phyloP scores from a whole-genome alignment of 257 asterid species.

The Fraxinus cuspidata region DNA sequence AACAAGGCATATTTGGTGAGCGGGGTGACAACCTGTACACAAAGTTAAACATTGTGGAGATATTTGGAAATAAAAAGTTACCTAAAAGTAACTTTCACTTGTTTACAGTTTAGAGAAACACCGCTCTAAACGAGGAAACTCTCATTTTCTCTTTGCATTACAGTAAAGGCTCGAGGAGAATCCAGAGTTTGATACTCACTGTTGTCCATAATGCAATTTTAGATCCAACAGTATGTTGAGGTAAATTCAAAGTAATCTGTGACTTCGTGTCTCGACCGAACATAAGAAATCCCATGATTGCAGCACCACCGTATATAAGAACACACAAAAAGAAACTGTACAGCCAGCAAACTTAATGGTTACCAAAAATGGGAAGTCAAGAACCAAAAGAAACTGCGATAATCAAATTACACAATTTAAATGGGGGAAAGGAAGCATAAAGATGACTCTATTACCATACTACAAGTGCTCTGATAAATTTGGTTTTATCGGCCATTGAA shows the following conservation, averaged over 20 bases:
- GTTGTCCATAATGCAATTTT: slow-evolving; percentile 84
- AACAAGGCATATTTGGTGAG: slow-evolving; percentile 76
- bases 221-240: slow-evolving; percentile 51
- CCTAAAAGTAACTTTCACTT: not conserved
- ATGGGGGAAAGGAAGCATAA: not conserved
- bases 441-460: slow-evolving; percentile 43
- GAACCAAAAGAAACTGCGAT: not conserved
- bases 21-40: slow-evolving; percentile 72
- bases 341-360: not conserved
- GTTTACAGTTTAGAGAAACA: not conserved
- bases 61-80: not conserved
- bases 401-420: not conserved
- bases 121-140: not conserved
- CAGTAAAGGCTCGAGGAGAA: not conserved
- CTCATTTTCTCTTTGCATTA: not conserved
- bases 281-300: slow-evolving; percentile 76
- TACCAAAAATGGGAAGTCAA: not conserved
- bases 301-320: slow-evolving; percentile 68
- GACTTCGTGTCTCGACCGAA: slow-evolving; percentile 69
- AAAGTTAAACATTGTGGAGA: not conserved
- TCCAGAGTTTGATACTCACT: slow-evolving; percentile 37
- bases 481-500: slow-evolving; percentile 85
- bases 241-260: slow-evolving; percentile 80
- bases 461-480: slow-evolving; percentile 64
- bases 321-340: slow-evolving; percentile 71